Evolutionary conservation across 129 eudicot species (phyloP).

Genomic region (Gnaphalium uliginosum): DNA sequence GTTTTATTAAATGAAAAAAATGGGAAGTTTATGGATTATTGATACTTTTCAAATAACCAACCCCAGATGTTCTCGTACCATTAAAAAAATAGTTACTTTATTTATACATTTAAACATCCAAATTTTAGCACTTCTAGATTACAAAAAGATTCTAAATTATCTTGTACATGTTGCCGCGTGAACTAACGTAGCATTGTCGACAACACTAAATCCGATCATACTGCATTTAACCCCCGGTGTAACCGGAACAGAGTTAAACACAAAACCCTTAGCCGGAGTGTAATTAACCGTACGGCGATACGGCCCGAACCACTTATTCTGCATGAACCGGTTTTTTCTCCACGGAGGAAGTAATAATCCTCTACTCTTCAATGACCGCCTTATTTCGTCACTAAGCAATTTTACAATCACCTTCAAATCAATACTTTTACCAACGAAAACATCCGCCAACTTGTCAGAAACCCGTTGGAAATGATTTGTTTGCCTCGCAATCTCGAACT

Average conservation of each 20-base stretch:
- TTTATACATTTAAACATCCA: neutral
- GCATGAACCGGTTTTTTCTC: constrained; percentile 89
- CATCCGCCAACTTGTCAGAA: constrained; percentile 32
- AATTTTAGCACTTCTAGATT: constrained; percentile 25
- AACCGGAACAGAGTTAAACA: constrained; percentile 17
- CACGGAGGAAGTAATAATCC: constrained; percentile 78
- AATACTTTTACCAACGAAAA: constrained; percentile 53
- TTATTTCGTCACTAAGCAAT: constrained; percentile 53
- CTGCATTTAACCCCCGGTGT: constrained; percentile 49
- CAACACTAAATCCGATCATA: constrained; percentile 71
- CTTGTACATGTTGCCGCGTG: constrained; percentile 60
- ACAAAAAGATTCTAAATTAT: constrained; percentile 33
- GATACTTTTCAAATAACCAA: too few relatives aligned
- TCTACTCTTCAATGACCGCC: constrained; percentile 55
- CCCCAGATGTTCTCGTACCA: constrained; percentile 22
- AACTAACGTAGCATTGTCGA: constrained; percentile 38
- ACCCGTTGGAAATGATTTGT: constrained; percentile 46
- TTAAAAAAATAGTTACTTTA: constrained; percentile 5
- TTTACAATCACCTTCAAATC: constrained; percentile 56
- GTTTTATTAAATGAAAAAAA: too few relatives aligned
- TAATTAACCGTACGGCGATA: constrained; percentile 59
- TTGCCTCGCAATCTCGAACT: constrained; percentile 77
- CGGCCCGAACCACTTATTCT: constrained; percentile 82
- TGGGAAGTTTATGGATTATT: too few relatives aligned
- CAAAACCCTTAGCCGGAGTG: constrained; percentile 20